Evolutionary conservation across 83 land plant genomes (phyloP).

Genomic region (Thuja plicata): DNA sequence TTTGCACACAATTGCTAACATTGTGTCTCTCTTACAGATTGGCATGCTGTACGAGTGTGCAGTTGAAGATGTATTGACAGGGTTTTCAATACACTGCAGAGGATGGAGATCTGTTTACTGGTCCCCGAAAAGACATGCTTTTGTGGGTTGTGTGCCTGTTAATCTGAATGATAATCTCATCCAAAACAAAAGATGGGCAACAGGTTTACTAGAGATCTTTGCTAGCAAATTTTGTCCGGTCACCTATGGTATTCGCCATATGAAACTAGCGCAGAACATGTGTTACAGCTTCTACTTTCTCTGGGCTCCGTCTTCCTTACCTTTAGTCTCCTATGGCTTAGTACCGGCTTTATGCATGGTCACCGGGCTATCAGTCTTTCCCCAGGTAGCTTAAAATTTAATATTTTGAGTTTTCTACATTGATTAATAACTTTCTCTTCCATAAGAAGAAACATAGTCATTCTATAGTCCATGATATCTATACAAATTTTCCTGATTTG

Average conservation of each 20-base stretch:
- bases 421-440: no score
- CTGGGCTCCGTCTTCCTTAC: slow-evolving; percentile 10
- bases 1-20: no score
- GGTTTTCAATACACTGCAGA: slow-evolving; percentile 34
- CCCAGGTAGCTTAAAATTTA: no score
- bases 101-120: slow-evolving; percentile 42
- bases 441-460: no score
- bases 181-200: slow-evolving; percentile 35
- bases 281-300: slow-evolving; percentile 23
- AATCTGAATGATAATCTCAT: slow-evolving; percentile 29
- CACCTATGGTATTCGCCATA: slow-evolving; percentile 19
- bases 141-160: slow-evolving; percentile 26
- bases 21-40: slow-evolving; percentile 13
- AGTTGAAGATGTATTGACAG: slow-evolving; percentile 43
- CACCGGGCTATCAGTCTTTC: no score
- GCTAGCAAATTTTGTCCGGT: slow-evolving; percentile 36
- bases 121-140: slow-evolving; percentile 25
- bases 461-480: no score
- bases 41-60: slow-evolving; percentile 33
- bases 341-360: no score
- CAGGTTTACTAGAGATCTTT: slow-evolving; percentile 30
- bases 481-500: no score
- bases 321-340: neutral
- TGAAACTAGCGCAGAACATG: slow-evolving; percentile 15
- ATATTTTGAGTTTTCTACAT: no score